Percentiles rank a stretch among this genome's conserved stretches.
Conservation (phyloP, 495 filamentous ascomycete species). For the Jackrogersella multiformis region DNA sequence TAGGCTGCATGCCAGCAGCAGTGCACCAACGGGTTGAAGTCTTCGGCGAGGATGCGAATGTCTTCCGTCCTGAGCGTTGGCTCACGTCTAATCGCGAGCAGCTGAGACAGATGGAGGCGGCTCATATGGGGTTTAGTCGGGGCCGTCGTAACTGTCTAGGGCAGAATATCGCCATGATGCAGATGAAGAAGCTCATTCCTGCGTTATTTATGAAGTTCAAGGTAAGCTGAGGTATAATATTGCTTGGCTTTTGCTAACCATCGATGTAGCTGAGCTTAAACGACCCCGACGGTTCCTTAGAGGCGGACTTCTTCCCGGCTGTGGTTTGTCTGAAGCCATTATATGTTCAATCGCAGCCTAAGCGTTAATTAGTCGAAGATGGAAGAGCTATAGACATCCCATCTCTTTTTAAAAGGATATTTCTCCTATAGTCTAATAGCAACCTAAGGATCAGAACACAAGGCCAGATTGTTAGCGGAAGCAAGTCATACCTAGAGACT, state of each 20-base stretch:
- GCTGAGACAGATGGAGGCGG: conserved; percentile 57
- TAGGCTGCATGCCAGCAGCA: conserved; percentile 48
- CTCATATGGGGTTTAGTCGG: conserved; percentile 63
- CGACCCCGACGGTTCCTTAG: conserved; percentile 26
- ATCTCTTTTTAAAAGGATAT: background rate
- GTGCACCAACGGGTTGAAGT: conserved; percentile 60
- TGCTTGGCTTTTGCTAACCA: conserved; percentile 17
- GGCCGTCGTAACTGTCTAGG: conserved; percentile 70
- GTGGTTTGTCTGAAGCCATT: conserved; percentile 16
- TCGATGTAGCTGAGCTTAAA: conserved; percentile 27
- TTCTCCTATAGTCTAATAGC: too few relatives aligned
- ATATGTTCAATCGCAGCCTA: conserved; percentile 26
- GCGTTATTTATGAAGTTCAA: conserved; percentile 57
- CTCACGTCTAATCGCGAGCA: conserved; percentile 49
- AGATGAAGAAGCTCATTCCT: conserved; percentile 72
- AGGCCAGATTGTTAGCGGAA: too few relatives aligned
- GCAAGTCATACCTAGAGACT: background rate
- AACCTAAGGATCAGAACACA: too few relatives aligned
- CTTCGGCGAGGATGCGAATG: conserved; percentile 62
- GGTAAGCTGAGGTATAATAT: conserved; percentile 26
- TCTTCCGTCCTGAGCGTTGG: conserved; percentile 67
- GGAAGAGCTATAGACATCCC: background rate
- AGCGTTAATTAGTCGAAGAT: conserved; percentile 1
- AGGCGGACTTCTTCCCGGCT: conserved; percentile 25
- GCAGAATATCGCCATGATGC: conserved; percentile 68